Evolutionary conservation across 73 alveolate genomes (phyloP).

Genomic region (Diophrys appendiculata): DNA sequence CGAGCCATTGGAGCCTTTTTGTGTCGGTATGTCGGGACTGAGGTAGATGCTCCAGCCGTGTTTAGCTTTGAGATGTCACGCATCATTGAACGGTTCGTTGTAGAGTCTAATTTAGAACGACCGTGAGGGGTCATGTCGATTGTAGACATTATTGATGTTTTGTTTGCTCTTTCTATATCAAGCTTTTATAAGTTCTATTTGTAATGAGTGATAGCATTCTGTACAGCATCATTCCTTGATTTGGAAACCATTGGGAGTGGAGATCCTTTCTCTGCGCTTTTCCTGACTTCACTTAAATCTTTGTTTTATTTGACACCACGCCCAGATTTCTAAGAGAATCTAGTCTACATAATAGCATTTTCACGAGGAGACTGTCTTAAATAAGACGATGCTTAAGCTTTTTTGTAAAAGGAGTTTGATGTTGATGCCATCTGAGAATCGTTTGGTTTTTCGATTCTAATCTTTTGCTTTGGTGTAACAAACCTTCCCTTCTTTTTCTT

Average conservation of each 20-base stretch:
- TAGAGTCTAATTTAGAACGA: no score
- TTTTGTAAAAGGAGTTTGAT: no score
- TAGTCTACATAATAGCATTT: no score
- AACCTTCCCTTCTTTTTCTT: no score
- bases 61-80: not conserved
- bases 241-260: no score
- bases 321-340: no score
- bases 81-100: not conserved
- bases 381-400: no score
- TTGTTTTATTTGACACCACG: no score
- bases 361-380: no score
- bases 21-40: not conserved
- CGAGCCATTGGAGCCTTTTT: not conserved
- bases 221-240: not conserved
- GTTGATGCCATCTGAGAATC: no score
- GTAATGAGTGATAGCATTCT: not conserved
- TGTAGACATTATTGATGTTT: not conserved
- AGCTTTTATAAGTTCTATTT: not conserved
- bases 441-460: no score
- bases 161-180: not conserved
- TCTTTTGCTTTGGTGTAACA: no score
- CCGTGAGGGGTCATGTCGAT: not conserved
- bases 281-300: not conserved
- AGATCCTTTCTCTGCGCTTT: not conserved
- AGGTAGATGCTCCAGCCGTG: not conserved